Evolutionary conservation across 768 basidiomycete species (phyloP).

Genomic region (Boletellus ananas): DNA sequence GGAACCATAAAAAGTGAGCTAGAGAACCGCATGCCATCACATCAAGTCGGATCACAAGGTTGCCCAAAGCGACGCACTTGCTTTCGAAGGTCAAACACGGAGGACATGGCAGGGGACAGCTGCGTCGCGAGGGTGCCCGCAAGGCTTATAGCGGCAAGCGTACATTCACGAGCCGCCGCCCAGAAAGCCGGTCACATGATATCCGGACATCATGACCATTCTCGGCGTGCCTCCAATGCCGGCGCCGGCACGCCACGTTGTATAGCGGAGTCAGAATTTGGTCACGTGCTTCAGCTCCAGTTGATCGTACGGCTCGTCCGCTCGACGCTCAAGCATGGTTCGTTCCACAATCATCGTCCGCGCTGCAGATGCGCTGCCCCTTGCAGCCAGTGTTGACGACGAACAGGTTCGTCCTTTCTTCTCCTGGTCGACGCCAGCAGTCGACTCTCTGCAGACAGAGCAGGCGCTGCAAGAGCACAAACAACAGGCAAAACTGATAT

Average conservation of each 20-base stretch:
- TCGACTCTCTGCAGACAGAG: constrained; percentile 64
- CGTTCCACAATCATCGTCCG: constrained; percentile 83
- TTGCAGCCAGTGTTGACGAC: constrained; percentile 96
- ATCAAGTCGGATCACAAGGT: constrained; percentile 4
- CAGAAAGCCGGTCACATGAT: too few relatives aligned
- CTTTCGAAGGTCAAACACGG: constrained; percentile 63
- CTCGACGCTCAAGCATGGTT: constrained; percentile 53
- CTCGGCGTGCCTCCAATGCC: too few relatives aligned
- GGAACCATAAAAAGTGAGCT: constrained; percentile 92
- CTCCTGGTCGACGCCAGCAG: not conserved
- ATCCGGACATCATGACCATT: too few relatives aligned
- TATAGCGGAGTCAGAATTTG: too few relatives aligned
- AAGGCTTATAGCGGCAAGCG: too few relatives aligned
- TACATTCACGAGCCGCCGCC: too few relatives aligned
- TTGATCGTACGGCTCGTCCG: not conserved
- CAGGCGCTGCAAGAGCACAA: constrained; percentile 94
- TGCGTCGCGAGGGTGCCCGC: too few relatives aligned
- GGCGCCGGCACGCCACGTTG: too few relatives aligned
- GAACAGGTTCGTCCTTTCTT: constrained; percentile 64
- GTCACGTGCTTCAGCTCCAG: constrained; percentile 11
- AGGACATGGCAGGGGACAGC: constrained; percentile 28
- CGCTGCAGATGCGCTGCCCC: constrained; percentile 81
- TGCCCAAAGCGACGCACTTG: constrained; percentile 45
- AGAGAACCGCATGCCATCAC: constrained; percentile 2
- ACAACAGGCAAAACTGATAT: constrained; percentile 96